phyloP scores from a whole-genome alignment of 2,329 filamentous ascomycete genomes.

The Metarhizium humberi region DNA sequence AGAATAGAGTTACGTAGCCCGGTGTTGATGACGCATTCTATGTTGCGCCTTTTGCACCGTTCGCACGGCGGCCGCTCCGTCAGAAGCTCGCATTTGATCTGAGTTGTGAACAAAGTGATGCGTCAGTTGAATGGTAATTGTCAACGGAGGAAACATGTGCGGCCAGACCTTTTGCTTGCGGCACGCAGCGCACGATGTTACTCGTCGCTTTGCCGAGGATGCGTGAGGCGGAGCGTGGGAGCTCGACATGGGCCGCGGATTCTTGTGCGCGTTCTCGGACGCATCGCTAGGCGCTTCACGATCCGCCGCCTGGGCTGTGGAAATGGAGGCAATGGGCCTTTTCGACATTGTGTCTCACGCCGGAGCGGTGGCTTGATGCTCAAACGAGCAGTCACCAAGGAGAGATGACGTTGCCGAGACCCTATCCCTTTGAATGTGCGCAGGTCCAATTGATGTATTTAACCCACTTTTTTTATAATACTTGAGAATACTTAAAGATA shows the following conservation, averaged over 20 bases:
- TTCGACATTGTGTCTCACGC: background rate
- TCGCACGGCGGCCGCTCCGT: constrained; percentile 4
- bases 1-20: constrained; percentile 5
- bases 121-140: too few relatives aligned
- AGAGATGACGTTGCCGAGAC: too few relatives aligned
- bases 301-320: background rate
- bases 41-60: constrained; percentile 3
- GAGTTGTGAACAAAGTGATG: too few relatives aligned
- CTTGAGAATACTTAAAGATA: too few relatives aligned
- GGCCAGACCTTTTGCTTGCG: constrained; percentile 4
- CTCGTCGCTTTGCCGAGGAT: background rate
- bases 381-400: too few relatives aligned
- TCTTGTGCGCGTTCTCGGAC: background rate
- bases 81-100: constrained; percentile 6
- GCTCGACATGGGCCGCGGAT: background rate
- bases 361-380: too few relatives aligned
- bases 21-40: constrained; percentile 5
- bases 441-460: too few relatives aligned
- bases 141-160: background rate
- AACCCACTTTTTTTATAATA: too few relatives aligned
- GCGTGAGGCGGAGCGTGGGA: background rate
- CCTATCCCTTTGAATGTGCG: too few relatives aligned
- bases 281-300: background rate
- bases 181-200: constrained; percentile 3
- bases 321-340: background rate